Evolutionary conservation across 805 yeast species (phyloP).

Genomic region (Saccharomycopsis malanga): DNA sequence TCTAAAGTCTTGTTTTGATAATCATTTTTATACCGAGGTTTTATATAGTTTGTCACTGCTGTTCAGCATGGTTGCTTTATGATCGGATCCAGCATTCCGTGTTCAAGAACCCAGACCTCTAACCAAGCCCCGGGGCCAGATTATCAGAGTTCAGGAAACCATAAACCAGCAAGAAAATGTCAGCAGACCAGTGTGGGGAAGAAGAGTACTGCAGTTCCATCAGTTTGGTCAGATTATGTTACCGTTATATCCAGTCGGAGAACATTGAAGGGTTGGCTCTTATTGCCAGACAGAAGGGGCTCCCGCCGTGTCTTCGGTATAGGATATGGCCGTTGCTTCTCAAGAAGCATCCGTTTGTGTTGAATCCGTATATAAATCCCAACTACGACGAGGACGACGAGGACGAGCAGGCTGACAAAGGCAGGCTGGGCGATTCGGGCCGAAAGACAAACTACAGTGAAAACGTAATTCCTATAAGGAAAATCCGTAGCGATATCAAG

Average conservation of each 20-base stretch:
- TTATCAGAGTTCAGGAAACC: too few species aligned
- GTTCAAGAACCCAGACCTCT: too few species aligned
- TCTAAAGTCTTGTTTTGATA: too few species aligned
- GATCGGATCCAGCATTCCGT: too few species aligned
- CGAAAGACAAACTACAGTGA: constrained; percentile 23
- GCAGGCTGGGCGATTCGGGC: background rate
- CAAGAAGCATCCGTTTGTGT: constrained; percentile 78
- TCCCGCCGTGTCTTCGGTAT: constrained; percentile 75
- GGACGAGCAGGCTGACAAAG: constrained; percentile 12
- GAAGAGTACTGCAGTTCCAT: background rate
- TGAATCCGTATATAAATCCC: constrained; percentile 64
- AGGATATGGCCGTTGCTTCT: constrained; percentile 80
- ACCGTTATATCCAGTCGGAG: constrained; percentile 45
- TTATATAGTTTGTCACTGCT: too few species aligned
- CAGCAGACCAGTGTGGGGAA: too few species aligned
- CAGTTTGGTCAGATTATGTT: constrained; percentile 35
- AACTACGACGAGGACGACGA: constrained; percentile 29
- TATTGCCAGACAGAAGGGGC: constrained; percentile 74
- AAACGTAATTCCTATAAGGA: constrained; percentile 23
- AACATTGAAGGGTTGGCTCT: constrained; percentile 73
- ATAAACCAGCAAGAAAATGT: too few species aligned
- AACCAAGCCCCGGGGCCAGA: too few species aligned
- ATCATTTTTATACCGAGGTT: too few species aligned
- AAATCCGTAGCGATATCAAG: constrained; percentile 49
- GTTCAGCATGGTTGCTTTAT: too few species aligned